Conservation (phyloP, 2,329 filamentous ascomycete genomes). For the Stenocarpella maydis region DNA sequence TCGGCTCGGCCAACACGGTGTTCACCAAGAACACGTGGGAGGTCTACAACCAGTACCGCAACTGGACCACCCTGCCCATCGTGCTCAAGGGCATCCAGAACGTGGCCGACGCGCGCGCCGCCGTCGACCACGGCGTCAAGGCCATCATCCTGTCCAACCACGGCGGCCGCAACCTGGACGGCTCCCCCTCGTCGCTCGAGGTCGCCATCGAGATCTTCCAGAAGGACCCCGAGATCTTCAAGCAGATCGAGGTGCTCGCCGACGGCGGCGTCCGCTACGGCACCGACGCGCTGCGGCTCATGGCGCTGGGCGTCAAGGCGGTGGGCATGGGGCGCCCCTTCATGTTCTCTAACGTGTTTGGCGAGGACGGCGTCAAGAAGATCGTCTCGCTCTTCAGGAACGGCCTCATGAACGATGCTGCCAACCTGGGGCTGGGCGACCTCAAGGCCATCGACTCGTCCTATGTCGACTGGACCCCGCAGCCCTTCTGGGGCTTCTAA, state of each 20-base stretch:
- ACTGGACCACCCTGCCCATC: slow-evolving; percentile 48
- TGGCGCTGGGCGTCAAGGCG: slow-evolving; percentile 53
- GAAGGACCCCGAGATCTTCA: slow-evolving; percentile 49
- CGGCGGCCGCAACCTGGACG: slow-evolving; percentile 53
- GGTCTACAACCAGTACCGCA: slow-evolving; percentile 47
- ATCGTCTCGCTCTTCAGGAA: slow-evolving; percentile 55
- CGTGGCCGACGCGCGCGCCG: slow-evolving; percentile 47
- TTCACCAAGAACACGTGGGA: slow-evolving; percentile 43
- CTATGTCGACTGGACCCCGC: slow-evolving; percentile 43
- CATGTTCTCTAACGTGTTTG: slow-evolving; percentile 63
- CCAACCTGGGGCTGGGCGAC: slow-evolving; percentile 52
- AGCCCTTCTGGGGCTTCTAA: slow-evolving; percentile 30
- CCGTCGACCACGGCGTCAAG: slow-evolving; percentile 44
- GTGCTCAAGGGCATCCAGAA: slow-evolving; percentile 52
- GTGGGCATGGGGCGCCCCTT: slow-evolving; percentile 57
- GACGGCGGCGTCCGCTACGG: slow-evolving; percentile 55
- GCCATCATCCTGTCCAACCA: slow-evolving; percentile 54
- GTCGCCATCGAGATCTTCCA: slow-evolving; percentile 50
- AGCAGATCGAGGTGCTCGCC: slow-evolving; percentile 49
- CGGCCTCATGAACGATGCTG: slow-evolving; percentile 56
- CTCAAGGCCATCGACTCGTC: slow-evolving; percentile 45
- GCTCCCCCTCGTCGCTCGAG: slow-evolving; percentile 49
- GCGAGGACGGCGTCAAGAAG: slow-evolving; percentile 56
- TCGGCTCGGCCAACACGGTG: slow-evolving; percentile 44
- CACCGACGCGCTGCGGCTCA: slow-evolving; percentile 52